These are phyloP conservation scores for Euclidium syriacum DNA, from an alignment of 345 rosid species.

Conservation along the genomic window DNA sequence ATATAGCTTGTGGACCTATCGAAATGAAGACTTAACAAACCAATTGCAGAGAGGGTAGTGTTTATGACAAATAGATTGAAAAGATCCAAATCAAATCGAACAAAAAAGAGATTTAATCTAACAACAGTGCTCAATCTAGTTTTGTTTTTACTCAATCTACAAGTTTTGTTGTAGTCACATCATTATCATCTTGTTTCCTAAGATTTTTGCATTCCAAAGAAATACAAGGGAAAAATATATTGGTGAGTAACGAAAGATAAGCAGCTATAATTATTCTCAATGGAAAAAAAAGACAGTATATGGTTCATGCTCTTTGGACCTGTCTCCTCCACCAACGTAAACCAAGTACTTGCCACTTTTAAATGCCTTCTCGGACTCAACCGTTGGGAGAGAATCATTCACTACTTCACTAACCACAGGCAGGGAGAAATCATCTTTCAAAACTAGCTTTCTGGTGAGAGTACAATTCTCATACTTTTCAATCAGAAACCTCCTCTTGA, in stretches of 20 bases:
- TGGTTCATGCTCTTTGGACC: constrained; percentile 97
- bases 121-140: background rate
- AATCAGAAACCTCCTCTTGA: constrained; percentile 70
- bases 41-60: background rate
- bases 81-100: constrained; percentile 8
- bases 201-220: too few relatives aligned
- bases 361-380: constrained; percentile 71
- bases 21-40: constrained; percentile 7
- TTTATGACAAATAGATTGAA: background rate
- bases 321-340: constrained; percentile 76
- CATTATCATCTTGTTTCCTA: too few relatives aligned
- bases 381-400: constrained; percentile 61
- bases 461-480: constrained; percentile 61
- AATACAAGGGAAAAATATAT: too few relatives aligned
- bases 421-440: constrained; percentile 38
- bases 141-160: too few relatives aligned
- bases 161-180: too few relatives aligned
- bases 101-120: background rate
- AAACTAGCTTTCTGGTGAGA: constrained; percentile 58
- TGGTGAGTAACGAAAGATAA: too few relatives aligned
- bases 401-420: constrained; percentile 73
- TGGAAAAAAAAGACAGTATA: too few relatives aligned
- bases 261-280: too few relatives aligned
- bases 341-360: constrained; percentile 61
- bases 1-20: constrained; percentile 23